phyloP scores from a whole-genome alignment of 2,329 filamentous ascomycete genomes.

The Ceratocystis lukuohia region DNA sequence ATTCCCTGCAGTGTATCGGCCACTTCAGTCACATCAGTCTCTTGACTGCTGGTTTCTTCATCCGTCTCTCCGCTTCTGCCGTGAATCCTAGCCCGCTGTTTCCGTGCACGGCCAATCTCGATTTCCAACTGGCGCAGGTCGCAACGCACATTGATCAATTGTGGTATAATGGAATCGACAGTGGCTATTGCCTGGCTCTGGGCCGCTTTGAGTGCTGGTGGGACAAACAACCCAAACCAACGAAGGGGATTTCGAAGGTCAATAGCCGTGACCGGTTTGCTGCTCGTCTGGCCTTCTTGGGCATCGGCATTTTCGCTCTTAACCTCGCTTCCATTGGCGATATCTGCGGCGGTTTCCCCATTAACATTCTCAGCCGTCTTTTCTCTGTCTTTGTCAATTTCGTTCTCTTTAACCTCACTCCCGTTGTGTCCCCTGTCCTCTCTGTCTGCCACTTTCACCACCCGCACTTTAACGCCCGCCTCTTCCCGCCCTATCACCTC shows the following conservation, averaged over 20 bases:
- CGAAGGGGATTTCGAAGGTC: slow-evolving; percentile 38
- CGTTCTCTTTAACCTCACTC: slow-evolving; percentile 5
- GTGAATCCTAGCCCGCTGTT: slow-evolving; percentile 38
- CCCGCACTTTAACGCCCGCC: slow-evolving; percentile 10
- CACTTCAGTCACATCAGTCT: not conserved
- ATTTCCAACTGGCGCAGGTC: slow-evolving; percentile 55
- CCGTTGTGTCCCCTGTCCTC: slow-evolving; percentile 12
- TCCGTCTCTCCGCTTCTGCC: slow-evolving; percentile 16
- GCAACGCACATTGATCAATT: slow-evolving; percentile 42
- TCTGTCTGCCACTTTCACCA: slow-evolving; percentile 18
- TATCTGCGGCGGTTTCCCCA: too few species aligned
- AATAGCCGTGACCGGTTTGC: not conserved
- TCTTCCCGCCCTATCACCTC: slow-evolving; percentile 15
- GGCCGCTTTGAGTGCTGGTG: slow-evolving; percentile 40
- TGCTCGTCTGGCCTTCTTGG: not conserved
- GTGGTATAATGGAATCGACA: slow-evolving; percentile 44
- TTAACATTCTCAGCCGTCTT: too few species aligned
- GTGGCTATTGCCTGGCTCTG: slow-evolving; percentile 44
- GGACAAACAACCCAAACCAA: slow-evolving; percentile 45
- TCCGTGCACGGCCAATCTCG: slow-evolving; percentile 49
- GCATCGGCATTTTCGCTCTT: slow-evolving; percentile 11
- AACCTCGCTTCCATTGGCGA: slow-evolving; percentile 18
- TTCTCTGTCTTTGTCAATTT: slow-evolving; percentile 13
- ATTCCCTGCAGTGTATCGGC: not conserved
- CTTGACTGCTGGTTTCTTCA: not conserved